Base-by-base conservation (phyloP, 2,329 filamentous ascomycete species). In the Bertia moriformis region DNA sequence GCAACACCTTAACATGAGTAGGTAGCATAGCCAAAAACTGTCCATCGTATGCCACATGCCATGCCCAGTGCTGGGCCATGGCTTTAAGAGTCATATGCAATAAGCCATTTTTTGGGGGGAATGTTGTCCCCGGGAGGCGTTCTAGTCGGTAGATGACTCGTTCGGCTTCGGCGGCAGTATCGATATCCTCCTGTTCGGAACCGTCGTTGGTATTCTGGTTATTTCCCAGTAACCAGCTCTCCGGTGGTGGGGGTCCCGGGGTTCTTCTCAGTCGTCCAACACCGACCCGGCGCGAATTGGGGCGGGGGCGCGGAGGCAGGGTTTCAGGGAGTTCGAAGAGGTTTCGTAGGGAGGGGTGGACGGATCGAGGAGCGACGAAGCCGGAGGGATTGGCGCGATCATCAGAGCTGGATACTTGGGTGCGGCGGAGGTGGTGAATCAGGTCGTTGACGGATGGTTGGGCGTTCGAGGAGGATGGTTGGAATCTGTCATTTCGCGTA, bases 1-100 rank as follows among this genome's bases (percentile, higher is more conserved):
- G 45, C 1, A 62, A 51, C 43, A 67, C 55, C 45, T 73, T 73
- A 4, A 74, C 47, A 30, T 60, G 58, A 14, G 59, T 52, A 0
- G 73, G 70, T 12, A 78, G 47, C 3, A 65, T 57, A 2, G 61
- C 56, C 2, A 79, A 52, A 38, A 69, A 71, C 14, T 66, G 55
- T 40, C 69, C 65, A 46, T 78, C 71, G 44, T 74, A 73, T 39
- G 69, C 62, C 18, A 68, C 51, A 43, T 78, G 64, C 52, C 66
- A 65, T 7, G 61, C 51, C 73, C 73, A 80, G 18, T 73, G 62
- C 18, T 52, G 47, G 2, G 72, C 71, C 47, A 78, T 65, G 0
- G 61, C 59, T 45, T 67, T 72, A 27, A 79, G 49, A 14, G 65
- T 51, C 4, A 59, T 49, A 51, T 77, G 65, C 36, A 66, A 45